These are phyloP conservation scores for Kappamyces sp. DNA, from an alignment of 192 early-diverging fungal genomes.

Conservation along the genomic window DNA sequence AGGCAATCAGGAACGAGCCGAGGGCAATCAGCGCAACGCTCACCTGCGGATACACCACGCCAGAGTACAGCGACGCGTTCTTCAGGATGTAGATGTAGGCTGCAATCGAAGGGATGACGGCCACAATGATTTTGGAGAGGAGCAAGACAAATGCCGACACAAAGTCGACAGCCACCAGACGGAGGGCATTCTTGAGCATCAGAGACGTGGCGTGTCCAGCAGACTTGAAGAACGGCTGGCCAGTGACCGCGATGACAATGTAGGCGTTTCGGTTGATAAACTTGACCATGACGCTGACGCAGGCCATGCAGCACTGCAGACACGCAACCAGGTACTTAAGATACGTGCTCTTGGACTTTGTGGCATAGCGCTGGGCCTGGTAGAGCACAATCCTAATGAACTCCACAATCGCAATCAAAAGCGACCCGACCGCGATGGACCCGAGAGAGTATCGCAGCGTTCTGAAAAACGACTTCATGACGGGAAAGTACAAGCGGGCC, in stretches of 20 bases:
- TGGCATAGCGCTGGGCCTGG: conserved; percentile 26
- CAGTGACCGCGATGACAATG: conserved; percentile 46
- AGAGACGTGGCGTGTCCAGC: conserved; percentile 34
- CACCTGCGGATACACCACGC: conserved; percentile 17
- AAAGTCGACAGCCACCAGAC: conserved; percentile 29
- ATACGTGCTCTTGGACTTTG: conserved; percentile 22
- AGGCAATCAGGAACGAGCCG: conserved; percentile 35
- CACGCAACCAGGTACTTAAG: conserved; percentile 33
- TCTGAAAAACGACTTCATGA: conserved; percentile 33
- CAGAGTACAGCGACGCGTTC: conserved; percentile 5
- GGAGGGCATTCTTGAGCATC: conserved; percentile 40
- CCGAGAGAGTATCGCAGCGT: conserved; percentile 48
- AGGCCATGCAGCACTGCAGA: conserved; percentile 38
- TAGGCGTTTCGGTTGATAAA: conserved; percentile 58
- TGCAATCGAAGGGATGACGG: conserved; percentile 26
- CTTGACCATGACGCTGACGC: conserved; percentile 40
- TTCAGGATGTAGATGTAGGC: conserved; percentile 11
- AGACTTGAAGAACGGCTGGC: conserved; percentile 45
- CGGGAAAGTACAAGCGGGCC: conserved; percentile 15
- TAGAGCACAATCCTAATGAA: conserved; percentile 39
- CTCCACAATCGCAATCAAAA: conserved; percentile 49
- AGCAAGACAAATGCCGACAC: conserved; percentile 44
- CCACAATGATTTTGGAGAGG: conserved; percentile 44
- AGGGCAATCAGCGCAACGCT: conserved; percentile 29
- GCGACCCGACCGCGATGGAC: conserved; percentile 44